phyloP scores from a whole-genome alignment of 805 yeast genomes.

The Pichia californica region DNA sequence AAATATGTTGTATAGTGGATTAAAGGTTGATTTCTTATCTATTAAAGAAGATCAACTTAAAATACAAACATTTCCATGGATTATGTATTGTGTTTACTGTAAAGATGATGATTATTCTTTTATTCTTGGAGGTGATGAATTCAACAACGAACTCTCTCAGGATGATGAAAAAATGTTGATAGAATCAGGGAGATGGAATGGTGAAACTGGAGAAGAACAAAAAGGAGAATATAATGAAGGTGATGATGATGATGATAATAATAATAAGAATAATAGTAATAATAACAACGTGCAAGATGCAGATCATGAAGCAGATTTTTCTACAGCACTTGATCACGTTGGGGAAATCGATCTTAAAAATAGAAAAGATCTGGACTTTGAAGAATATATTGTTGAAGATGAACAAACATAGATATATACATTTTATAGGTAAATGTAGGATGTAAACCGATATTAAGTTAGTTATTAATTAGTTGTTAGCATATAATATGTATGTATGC shows the following conservation, averaged over 20 bases:
- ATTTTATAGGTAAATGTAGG: too few species aligned
- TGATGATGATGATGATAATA: neutral
- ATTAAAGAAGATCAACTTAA: constrained; percentile 60
- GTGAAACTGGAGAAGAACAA: neutral
- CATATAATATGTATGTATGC: too few species aligned
- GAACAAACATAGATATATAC: constrained; percentile 5
- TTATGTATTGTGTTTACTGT: constrained; percentile 47
- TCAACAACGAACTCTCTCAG: constrained; percentile 13
- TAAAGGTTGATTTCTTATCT: constrained; percentile 58
- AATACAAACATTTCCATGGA: constrained; percentile 67
- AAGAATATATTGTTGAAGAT: constrained; percentile 24
- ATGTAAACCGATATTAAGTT: too few species aligned
- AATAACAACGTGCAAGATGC: too few species aligned
- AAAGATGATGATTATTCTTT: constrained; percentile 25
- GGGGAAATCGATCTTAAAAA: neutral
- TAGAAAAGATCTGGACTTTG: constrained; percentile 14
- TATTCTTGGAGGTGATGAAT: constrained; percentile 21
- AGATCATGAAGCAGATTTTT: constrained; percentile 3
- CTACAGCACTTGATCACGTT: constrained; percentile 12
- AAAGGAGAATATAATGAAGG: neutral
- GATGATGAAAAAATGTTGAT: neutral
- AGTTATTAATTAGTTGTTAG: too few species aligned
- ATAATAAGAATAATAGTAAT: neutral
- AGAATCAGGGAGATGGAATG: neutral
- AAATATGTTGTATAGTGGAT: constrained; percentile 56